Base-by-base conservation (phyloP, 1,139 yeast genomes). In the Magnusiomyces fungicola region DNA sequence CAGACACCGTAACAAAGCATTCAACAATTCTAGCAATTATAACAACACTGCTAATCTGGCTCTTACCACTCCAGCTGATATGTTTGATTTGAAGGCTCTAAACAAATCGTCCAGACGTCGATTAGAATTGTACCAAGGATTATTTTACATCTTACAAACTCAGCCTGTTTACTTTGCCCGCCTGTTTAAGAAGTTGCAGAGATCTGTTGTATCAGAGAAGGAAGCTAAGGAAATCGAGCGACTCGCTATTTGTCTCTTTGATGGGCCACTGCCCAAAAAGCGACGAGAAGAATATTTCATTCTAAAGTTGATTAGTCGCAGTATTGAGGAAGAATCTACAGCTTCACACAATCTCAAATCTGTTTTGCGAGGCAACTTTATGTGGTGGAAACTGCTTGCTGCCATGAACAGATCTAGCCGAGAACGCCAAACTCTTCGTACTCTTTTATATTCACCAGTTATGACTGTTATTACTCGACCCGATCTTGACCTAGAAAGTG, bases 121-220 rank as follows among this genome's bases (percentile, higher is more conserved):
- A 4, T 67, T 80, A 23, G 87, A 81, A 53, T 64, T 79, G 1
- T 86, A 84, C 64, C 96, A 85, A 59, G 83, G 86, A 7, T 64
- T 92, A 50, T 83, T 92, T 58, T 92, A 83, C 59, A 70, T 90
- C 42, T 67, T 94, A 38, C 98, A 94, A 63, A 86, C 96, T 0
- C 88, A 86, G 60, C 89, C 96, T 0, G 66, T 66, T 0, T 92
- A 92, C 61, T 74, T 92, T 61, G 74, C 81, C 1, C 70, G 81
- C 29, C 65, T 88, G 38, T 75, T 81, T 51, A 62, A 68, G 46
- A 60, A 58, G 34, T 51, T 62, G 25, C 58, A 59, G 18, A 57
- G 57, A 12, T 55, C 59, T 32, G 58, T 57, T 12, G 56, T 60
- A 40, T 60, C 63, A 3, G 72, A 64, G 37, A 66, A 58, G 43